These are phyloP conservation scores for Vanilla planifolia DNA, from an alignment of 106 monocot genomes.

Conservation along the genomic window DNA sequence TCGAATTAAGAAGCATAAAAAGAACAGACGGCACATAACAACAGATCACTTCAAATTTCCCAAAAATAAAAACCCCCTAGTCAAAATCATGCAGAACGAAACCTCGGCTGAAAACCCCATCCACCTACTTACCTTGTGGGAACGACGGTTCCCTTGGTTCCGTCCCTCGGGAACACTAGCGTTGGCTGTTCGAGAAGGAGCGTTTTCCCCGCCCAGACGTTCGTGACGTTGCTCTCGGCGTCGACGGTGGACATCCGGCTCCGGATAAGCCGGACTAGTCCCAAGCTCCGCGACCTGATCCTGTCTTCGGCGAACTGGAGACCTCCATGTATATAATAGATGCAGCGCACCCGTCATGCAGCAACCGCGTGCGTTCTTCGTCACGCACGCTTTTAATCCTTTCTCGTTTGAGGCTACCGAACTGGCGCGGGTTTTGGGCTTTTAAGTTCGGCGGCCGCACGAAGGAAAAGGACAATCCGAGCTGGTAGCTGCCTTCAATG, in stretches of 20 bases:
- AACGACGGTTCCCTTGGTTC: neutral
- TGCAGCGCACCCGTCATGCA: constrained; percentile 7
- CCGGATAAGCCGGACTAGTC: neutral
- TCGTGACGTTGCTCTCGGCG: neutral
- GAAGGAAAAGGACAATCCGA: no score
- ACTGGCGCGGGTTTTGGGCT: no score
- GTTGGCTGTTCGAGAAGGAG: neutral
- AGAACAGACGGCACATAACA: no score
- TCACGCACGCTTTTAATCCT: neutral
- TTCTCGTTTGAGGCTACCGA: no score
- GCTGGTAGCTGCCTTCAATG: no score
- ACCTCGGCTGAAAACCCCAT: neutral
- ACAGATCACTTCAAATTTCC: neutral
- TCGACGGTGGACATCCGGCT: neutral
- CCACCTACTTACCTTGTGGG: neutral
- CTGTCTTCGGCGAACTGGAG: neutral
- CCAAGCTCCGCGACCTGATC: neutral
- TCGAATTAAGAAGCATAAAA: neutral
- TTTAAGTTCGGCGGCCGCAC: no score
- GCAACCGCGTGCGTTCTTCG: neutral
- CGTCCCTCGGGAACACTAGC: neutral
- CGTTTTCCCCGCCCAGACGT: neutral
- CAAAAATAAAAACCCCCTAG: neutral
- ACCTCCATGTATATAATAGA: neutral
- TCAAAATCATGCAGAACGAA: neutral